Evolutionary conservation across 75 land plant species (phyloP), one percentile per base, ranked within the genome.

Genomic region (Adiantum capillusveneris): DNA sequence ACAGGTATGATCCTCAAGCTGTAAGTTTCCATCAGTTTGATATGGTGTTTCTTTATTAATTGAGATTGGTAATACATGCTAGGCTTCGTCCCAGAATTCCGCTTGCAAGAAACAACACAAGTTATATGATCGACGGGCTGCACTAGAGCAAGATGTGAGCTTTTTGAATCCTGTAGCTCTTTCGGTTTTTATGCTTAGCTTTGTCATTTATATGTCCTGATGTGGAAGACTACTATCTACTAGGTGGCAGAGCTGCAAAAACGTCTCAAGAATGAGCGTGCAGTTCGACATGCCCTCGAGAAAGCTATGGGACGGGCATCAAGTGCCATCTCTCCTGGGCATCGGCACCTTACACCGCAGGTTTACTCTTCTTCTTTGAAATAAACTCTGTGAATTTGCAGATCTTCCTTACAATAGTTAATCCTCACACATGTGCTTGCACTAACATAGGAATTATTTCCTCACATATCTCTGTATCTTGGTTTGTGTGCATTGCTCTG

Each of bases 221-320:
- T n/a, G n/a, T n/a, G n/a, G n/a, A n/a, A n/a, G n/a, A n/a, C n/a
- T n/a, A n/a, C n/a, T n/a, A 11, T 3, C 12, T 41, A 55, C 46
- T 79, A 91, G 97, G 84, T 92, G 37, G 84, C 84, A 57, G 76
- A 72, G 65, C 67, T 92, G 43, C 97, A 84, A 51, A 66, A 65
- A 58, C 81, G 75, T 37, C 64, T 92, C 60, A 65, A 73, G 49
- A 75, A 87, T 71, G 97, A 92, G 67, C 75, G 62, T 59, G 74
- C 80, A 26, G 74, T 82, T 54, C 78, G 93, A 7, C 26, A 44
- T 44, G 53, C 69, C 62, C 86, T 92, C 19, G 97, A 92, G 65
- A 75, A 73, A 49, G 86, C 88, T 20, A 79, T 92, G 55, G 88
- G 86, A 13, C 76, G 86, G 59, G 68, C 78, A 58, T 81, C 92